Evolutionary conservation across 192 early-diverging fungal genomes (phyloP).

Genomic region (Entophlyctis luteolus): DNA sequence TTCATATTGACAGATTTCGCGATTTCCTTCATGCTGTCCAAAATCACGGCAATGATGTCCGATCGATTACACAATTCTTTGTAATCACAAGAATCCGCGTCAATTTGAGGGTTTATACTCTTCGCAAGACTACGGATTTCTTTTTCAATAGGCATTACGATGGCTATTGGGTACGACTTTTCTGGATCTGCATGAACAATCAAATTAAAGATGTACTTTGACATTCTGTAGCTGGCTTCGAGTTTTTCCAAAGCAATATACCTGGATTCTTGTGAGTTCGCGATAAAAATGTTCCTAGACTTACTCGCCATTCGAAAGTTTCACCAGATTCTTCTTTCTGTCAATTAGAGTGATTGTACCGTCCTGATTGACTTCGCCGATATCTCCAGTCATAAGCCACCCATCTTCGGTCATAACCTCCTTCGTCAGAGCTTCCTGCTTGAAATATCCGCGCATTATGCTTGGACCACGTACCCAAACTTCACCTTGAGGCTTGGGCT

Average conservation of each 20-base stretch:
- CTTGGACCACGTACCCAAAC: conserved; percentile 78
- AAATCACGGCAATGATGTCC: conserved; percentile 39
- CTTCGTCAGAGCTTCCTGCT: conserved; percentile 60
- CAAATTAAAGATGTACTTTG: conserved; percentile 64
- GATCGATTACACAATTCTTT: conserved; percentile 46
- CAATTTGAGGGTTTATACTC: conserved; percentile 4
- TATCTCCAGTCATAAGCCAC: conserved; percentile 89
- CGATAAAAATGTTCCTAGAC: no score
- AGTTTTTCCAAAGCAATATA: conserved; percentile 88
- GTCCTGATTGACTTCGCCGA: conserved; percentile 76
- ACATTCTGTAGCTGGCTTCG: conserved; percentile 81
- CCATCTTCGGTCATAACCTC: conserved; percentile 69
- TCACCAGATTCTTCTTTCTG: conserved; percentile 89
- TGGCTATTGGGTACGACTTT: conserved; percentile 67
- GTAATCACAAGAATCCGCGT: conserved; percentile 33
- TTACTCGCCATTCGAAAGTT: conserved; percentile 84
- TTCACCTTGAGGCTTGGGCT: conserved; percentile 61
- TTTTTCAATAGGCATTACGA: conserved; percentile 66
- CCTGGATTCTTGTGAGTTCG: no score
- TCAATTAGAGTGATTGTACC: conserved; percentile 83
- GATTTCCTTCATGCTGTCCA: conserved; percentile 51
- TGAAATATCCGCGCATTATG: conserved; percentile 76
- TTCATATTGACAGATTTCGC: conserved; percentile 66
- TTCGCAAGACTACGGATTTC: conserved; percentile 8
- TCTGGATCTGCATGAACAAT: conserved; percentile 61